Conservation (phyloP, 495 filamentous ascomycete species). For the Ramalina intermedia region DNA sequence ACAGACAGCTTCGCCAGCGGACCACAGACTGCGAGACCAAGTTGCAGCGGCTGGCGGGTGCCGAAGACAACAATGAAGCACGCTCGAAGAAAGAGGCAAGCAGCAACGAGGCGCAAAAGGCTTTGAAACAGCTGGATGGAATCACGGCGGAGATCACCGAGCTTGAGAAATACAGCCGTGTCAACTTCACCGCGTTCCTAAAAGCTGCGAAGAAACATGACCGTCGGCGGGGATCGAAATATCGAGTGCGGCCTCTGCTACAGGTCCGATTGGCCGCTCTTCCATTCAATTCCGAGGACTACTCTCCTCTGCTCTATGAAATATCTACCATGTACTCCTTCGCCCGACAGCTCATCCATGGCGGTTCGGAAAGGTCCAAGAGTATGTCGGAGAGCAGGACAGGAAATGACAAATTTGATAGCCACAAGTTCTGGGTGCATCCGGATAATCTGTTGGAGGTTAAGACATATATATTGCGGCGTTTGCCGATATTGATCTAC, state of each 20-base stretch:
- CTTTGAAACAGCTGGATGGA: conserved; percentile 62
- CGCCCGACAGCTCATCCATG: conserved; percentile 65
- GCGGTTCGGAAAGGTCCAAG: conserved; percentile 28
- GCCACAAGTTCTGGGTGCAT: conserved; percentile 97
- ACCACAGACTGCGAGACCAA: conserved; percentile 40
- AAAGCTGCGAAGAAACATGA: conserved; percentile 99
- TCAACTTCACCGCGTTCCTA: conserved; percentile 95
- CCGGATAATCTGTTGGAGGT: conserved; percentile 88
- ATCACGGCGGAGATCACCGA: conserved; percentile 87
- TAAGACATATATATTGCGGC: conserved; percentile 84
- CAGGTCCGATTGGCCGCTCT: conserved; percentile 74
- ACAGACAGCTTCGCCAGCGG: conserved; percentile 54
- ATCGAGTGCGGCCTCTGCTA: conserved; percentile 79
- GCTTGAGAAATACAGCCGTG: conserved; percentile 83
- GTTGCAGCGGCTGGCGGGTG: conserved; percentile 30
- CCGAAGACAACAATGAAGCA: conserved; percentile 8
- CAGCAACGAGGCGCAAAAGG: conserved; percentile 41
- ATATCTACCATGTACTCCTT: conserved; percentile 94
- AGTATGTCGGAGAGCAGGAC: conserved; percentile 26
- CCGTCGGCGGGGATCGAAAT: conserved; percentile 64
- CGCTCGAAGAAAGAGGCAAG: conserved; percentile 21
- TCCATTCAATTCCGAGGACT: conserved; percentile 92
- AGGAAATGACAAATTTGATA: conserved; percentile 59
- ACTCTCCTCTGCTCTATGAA: conserved; percentile 70
- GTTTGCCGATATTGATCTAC: conserved; percentile 81